Conservation (phyloP, 2,329 filamentous ascomycete genomes). For the Ophiostoma angusticollis region DNA sequence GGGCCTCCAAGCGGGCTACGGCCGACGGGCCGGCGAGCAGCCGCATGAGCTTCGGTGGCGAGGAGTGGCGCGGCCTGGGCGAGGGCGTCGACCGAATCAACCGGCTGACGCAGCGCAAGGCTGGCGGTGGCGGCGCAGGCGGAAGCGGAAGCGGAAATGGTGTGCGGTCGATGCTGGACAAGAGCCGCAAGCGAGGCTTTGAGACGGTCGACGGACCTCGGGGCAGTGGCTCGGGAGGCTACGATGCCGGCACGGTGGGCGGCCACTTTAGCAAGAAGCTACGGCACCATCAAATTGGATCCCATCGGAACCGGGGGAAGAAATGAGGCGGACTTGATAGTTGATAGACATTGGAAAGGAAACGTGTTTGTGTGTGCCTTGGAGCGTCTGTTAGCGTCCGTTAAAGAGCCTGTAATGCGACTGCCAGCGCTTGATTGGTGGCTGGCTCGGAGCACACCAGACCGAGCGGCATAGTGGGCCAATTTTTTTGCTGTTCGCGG, state of each 20-base stretch:
- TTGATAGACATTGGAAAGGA: no score
- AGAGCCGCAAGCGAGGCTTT: slow-evolving; percentile 68
- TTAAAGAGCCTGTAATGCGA: no score
- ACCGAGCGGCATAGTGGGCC: neutral
- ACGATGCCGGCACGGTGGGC: slow-evolving; percentile 34
- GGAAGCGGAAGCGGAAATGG: slow-evolving; percentile 34
- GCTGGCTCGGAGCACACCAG: no score
- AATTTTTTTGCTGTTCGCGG: slow-evolving; percentile 8
- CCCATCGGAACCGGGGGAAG: slow-evolving; percentile 31
- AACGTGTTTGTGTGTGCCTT: no score
- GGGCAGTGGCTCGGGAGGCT: slow-evolving; percentile 35
- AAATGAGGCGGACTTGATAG: slow-evolving; percentile 9
- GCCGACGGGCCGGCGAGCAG: slow-evolving; percentile 33
- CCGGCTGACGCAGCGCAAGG: slow-evolving; percentile 60
- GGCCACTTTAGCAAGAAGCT: slow-evolving; percentile 61
- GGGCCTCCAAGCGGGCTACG: slow-evolving; percentile 49
- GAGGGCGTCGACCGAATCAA: slow-evolving; percentile 81
- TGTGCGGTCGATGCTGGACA: slow-evolving; percentile 56
- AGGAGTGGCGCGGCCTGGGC: slow-evolving; percentile 81
- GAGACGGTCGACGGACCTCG: slow-evolving; percentile 58
- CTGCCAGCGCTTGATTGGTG: no score
- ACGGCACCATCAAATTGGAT: slow-evolving; percentile 38
- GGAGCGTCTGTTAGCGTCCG: no score
- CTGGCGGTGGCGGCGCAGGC: slow-evolving; percentile 37
- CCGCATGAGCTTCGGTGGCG: slow-evolving; percentile 67